Evolutionary conservation across 345 rosid genomes (phyloP).

Genomic region (Populus alba): DNA sequence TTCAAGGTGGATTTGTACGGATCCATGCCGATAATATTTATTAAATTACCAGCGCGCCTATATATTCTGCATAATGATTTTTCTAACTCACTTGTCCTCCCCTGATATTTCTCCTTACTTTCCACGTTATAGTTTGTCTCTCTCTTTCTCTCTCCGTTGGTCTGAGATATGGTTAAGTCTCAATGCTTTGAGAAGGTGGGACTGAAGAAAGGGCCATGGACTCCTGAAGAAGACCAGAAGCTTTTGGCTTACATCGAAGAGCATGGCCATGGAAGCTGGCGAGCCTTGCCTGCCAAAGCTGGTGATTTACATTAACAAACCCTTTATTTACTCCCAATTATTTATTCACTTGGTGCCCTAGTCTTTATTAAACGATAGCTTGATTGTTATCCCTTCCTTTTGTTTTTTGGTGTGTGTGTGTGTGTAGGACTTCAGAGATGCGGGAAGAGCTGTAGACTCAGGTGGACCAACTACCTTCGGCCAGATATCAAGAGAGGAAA

Average conservation of each 20-base stretch:
- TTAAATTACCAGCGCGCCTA: neutral
- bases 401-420: neutral
- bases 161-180: neutral
- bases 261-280: slow-evolving; percentile 18
- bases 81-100: neutral
- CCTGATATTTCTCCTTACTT: neutral
- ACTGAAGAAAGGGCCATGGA: slow-evolving; percentile 18
- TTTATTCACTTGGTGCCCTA: neutral
- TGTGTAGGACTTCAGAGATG: slow-evolving; percentile 12
- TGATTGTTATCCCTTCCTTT: neutral
- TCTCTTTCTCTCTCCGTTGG: neutral
- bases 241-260: slow-evolving; percentile 8
- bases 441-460: slow-evolving; percentile 17
- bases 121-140: neutral
- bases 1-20: neutral
- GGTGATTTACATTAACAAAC: neutral
- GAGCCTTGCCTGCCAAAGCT: slow-evolving; percentile 10
- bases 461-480: slow-evolving; percentile 16
- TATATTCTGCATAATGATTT: neutral
- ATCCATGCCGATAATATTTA: neutral
- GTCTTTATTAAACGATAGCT: neutral
- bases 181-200: slow-evolving; percentile 5
- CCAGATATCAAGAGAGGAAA: slow-evolving; percentile 20
- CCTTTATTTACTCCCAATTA: neutral
- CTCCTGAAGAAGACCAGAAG: slow-evolving; percentile 19